Conservation (phyloP, 306 rosid genomes). For the Herpetospermum pedunculosum region DNA sequence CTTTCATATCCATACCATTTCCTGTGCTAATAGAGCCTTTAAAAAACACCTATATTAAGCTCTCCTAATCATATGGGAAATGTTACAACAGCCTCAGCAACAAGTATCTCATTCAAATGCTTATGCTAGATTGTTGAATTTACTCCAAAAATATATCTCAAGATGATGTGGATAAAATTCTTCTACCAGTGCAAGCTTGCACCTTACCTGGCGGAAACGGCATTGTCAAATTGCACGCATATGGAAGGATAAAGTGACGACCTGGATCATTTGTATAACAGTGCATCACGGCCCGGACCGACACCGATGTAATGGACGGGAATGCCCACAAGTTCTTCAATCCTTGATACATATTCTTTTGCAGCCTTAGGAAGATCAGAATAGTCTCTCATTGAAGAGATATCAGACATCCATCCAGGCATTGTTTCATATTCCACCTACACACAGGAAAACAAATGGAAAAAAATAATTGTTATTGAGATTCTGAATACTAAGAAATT, state of each 20-base stretch:
- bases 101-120: conserved; percentile 2
- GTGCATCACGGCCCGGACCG: conserved; percentile 96
- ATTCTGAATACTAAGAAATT: not conserved
- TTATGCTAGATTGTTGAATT: not conserved
- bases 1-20: not conserved
- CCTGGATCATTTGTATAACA: conserved; percentile 45
- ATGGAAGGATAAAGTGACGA: not conserved
- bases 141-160: not conserved
- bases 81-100: conserved; percentile 1
- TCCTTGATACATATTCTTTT: conserved; percentile 61
- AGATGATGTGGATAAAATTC: conserved; percentile 11
- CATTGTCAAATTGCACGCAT: not conserved
- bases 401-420: conserved; percentile 85
- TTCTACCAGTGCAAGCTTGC: conserved; percentile 15
- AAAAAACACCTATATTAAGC: not conserved
- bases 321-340: conserved; percentile 76
- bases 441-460: not conserved
- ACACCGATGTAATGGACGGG: conserved; percentile 91
- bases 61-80: not conserved
- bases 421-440: conserved; percentile 83
- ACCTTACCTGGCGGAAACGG: conserved; percentile 12
- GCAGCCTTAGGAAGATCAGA: conserved; percentile 85
- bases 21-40: not conserved
- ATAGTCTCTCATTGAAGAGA: conserved; percentile 68
- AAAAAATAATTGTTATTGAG: not conserved